These are phyloP conservation scores for Umbellularia californica DNA, from an alignment of 164 flowering plant species.

Conservation along the genomic window DNA sequence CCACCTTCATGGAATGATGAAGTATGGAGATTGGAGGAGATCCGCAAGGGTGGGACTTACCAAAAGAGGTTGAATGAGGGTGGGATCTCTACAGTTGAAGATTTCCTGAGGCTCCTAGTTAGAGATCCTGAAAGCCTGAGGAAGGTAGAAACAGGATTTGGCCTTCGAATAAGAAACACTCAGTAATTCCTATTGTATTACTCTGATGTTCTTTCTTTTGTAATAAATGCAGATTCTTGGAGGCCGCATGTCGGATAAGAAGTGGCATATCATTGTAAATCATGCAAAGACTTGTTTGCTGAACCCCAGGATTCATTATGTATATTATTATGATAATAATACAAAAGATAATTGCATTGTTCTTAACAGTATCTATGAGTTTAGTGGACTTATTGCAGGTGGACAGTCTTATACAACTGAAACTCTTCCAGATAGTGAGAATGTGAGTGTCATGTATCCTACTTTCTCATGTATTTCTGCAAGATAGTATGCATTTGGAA, in stretches of 20 bases:
- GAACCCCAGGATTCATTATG: slow-evolving; percentile 65
- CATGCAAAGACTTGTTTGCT: slow-evolving; percentile 92
- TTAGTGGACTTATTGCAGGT: slow-evolving; percentile 69
- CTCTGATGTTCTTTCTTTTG: slow-evolving; percentile 4
- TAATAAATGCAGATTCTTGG: slow-evolving; percentile 70
- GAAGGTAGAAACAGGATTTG: slow-evolving; percentile 39
- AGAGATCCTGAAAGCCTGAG: slow-evolving; percentile 69
- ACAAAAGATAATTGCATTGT: slow-evolving; percentile 63
- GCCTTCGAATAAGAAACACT: background rate
- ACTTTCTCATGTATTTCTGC: background rate
- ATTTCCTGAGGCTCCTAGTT: slow-evolving; percentile 55
- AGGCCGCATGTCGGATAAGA: slow-evolving; percentile 96
- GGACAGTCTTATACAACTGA: slow-evolving; percentile 64
- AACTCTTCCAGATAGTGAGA: slow-evolving; percentile 75
- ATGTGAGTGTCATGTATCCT: slow-evolving; percentile 39
- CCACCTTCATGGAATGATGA: slow-evolving; percentile 86
- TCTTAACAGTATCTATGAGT: slow-evolving; percentile 80
- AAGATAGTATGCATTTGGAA: too few species aligned
- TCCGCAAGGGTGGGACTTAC: slow-evolving; percentile 90
- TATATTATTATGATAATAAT: slow-evolving; percentile 44
- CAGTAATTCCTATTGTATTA: background rate
- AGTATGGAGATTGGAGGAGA: slow-evolving; percentile 94
- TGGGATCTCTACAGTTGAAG: slow-evolving; percentile 71
- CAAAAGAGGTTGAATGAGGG: slow-evolving; percentile 79
- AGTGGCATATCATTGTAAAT: slow-evolving; percentile 92